A percentile compares a stretch with the other conserved stretches of the same genome.
Conservation (phyloP, 208 protist species). For the Trypanosoma lewisi region DNA sequence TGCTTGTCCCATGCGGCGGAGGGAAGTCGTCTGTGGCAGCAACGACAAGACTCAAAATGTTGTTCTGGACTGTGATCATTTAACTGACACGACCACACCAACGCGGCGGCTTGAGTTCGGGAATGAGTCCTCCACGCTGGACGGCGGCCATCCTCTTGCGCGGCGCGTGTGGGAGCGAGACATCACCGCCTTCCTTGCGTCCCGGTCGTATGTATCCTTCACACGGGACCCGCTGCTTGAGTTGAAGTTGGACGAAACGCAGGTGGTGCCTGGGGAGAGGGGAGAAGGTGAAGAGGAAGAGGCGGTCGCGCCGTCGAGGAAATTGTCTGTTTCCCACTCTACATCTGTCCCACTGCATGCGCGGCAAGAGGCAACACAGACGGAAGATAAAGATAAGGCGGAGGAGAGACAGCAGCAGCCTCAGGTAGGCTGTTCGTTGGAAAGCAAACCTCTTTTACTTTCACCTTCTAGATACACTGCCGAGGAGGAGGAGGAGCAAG, state of each 20-base stretch:
- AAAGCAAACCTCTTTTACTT: background rate
- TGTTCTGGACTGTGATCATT: background rate
- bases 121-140: background rate
- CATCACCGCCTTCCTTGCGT: slow-evolving; percentile 6
- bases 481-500: slow-evolving; percentile 2
- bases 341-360: background rate
- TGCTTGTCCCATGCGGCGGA: background rate
- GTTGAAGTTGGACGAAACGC: background rate
- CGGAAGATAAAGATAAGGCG: background rate
- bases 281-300: background rate
- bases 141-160: background rate
- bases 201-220: background rate
- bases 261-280: no score
- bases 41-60: background rate
- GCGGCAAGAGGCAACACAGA: background rate
- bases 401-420: background rate
- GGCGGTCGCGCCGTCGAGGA: background rate
- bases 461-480: background rate
- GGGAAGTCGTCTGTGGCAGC: background rate
- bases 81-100: slow-evolving; percentile 8
- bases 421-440: no score
- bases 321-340: background rate
- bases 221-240: background rate
- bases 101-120: slow-evolving; percentile 18
- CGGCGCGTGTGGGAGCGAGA: slow-evolving; percentile 7